phyloP scores from a whole-genome alignment of 2,329 filamentous ascomycete species.

The Paraconiothyrium brasiliense region DNA sequence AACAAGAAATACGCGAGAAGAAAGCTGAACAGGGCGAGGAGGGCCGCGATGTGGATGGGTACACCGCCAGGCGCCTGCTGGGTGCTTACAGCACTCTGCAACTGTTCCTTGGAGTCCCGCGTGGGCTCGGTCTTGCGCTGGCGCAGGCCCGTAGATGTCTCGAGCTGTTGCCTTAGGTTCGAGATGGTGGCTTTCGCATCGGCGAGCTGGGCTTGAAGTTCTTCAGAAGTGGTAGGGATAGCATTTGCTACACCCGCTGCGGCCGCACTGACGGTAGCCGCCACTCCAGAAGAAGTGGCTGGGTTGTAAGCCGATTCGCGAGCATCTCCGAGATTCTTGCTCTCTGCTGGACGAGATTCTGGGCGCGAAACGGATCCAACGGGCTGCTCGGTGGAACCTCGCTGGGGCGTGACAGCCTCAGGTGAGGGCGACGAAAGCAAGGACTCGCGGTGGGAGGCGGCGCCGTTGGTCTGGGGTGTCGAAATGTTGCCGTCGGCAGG shows the following conservation, averaged over 20 bases:
- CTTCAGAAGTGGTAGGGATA: constrained; percentile 62
- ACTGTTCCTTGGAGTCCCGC: constrained; percentile 61
- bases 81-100: constrained; percentile 61
- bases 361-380: constrained; percentile 50
- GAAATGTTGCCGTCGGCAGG: constrained; percentile 63
- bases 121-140: constrained; percentile 75
- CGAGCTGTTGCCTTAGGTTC: constrained; percentile 69
- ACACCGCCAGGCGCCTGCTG: constrained; percentile 75
- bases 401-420: constrained; percentile 59
- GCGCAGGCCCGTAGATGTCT: constrained; percentile 72
- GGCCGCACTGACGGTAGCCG: constrained; percentile 54
- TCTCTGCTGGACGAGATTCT: constrained; percentile 50
- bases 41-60: constrained; percentile 83
- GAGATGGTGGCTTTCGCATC: constrained; percentile 79
- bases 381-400: constrained; percentile 40
- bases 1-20: constrained; percentile 97
- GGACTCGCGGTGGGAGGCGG: constrained; percentile 40
- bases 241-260: constrained; percentile 60
- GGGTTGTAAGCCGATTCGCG: constrained; percentile 53
- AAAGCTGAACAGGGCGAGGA: constrained; percentile 88
- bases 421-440: constrained; percentile 64
- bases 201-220: constrained; percentile 76
- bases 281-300: constrained; percentile 44
- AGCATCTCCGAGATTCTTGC: constrained; percentile 53
- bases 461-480: constrained; percentile 47